Evolutionary conservation across 2,329 filamentous ascomycete genomes (phyloP), one percentile per base, ranked within the genome.

Genomic region (Fusarium cicatricum): DNA sequence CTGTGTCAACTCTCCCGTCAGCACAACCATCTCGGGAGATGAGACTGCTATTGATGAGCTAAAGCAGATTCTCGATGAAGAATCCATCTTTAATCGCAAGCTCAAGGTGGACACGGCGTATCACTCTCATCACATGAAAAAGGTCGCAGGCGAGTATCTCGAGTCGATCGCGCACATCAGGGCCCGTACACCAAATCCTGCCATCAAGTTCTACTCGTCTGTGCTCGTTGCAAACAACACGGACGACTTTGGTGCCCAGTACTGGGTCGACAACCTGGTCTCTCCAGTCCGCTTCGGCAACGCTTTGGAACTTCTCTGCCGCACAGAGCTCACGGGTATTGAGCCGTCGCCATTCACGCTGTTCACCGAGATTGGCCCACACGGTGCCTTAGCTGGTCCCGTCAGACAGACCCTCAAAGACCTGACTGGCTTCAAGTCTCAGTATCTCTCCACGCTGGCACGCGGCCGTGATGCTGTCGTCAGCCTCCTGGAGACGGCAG

Each of bases 71-170:
- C 70, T 74, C 38, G 42, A 64, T n/a, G 62, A 54, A 2, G 61
- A 66, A 10, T 70, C 72, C 0, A 67, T 70, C 1, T 71, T 76
- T 16, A 66, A 70, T 3, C 66, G 74, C 4, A 47, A 66, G 8
- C 52, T 79, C 1, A 71, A 73, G 28, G 72, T 77, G 1, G 71
- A 75, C 16, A 74, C 70, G 23, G 77, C 77, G 0, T 80, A 78
- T 52, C 77, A 80, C 64, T 79, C 77, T 3, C 68, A 70, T 44
- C 72, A 74, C 39, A 75, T 75, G 72, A 52, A 52, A 11, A 50
- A 48, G 14, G 50, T 64, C 6, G 60, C 62, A 3, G 64, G 66
- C 10, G 66, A 66, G 32, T 52, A 49, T 4, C 34, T 52, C 4
- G 72, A 71, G 37, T 50, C 66, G n/a, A 68, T 62, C 34, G 50